phyloP scores from a whole-genome alignment of 495 filamentous ascomycete species.

The Penicillium cosmopolitanum region DNA sequence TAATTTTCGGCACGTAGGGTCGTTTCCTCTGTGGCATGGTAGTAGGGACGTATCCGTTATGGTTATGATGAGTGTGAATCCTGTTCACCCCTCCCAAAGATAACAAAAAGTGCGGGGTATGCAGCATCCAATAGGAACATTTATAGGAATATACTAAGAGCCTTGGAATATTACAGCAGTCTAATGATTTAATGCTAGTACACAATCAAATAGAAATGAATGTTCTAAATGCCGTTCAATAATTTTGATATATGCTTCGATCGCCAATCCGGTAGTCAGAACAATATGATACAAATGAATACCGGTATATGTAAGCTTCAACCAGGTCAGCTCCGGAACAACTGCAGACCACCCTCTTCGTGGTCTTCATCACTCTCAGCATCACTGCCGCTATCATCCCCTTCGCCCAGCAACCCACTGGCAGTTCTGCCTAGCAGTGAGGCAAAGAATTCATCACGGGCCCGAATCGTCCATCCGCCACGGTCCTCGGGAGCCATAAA shows the following conservation, averaged over 20 bases:
- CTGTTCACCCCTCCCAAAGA: not conserved
- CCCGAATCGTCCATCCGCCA: constrained; percentile 72
- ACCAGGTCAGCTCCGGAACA: constrained; percentile 65
- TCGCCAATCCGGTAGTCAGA: not conserved
- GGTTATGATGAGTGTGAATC: not conserved
- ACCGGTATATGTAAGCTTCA: not conserved
- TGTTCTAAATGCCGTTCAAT: not conserved
- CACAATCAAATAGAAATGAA: not conserved
- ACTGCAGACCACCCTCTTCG: constrained; percentile 71
- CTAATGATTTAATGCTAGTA: too few species aligned
- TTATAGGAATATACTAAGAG: not conserved
- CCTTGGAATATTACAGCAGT: not conserved
- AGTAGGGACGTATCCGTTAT: not conserved
- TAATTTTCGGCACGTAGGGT: not conserved
- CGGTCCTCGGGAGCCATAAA: constrained; percentile 95
- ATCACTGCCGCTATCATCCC: constrained; percentile 53
- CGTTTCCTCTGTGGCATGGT: not conserved
- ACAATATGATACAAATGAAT: constrained; percentile 3
- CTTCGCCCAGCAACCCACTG: constrained; percentile 73
- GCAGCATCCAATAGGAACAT: not conserved
- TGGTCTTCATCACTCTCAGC: constrained; percentile 58
- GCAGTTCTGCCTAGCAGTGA: constrained; percentile 75
- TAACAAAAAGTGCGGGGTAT: not conserved
- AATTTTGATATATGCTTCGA: constrained; percentile 4
- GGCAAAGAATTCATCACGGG: constrained; percentile 85